A percentile compares a stretch with the other conserved stretches of the same genome.
Conservation (phyloP, 805 yeast genomes). For the Naumovozyma castellii region DNA sequence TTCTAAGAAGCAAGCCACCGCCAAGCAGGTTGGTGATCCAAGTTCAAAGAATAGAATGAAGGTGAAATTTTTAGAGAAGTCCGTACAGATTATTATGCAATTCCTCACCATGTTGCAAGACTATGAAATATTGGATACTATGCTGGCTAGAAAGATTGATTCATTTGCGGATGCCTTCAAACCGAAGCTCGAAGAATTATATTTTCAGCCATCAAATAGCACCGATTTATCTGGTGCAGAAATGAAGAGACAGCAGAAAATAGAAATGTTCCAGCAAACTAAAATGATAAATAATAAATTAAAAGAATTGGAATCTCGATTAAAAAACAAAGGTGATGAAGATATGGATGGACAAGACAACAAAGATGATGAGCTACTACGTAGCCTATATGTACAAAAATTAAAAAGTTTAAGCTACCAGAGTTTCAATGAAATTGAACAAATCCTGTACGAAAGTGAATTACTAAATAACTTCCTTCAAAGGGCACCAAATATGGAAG, state of each 20-base stretch:
- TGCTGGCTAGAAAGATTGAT: constrained; percentile 33
- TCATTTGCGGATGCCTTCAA: constrained; percentile 32
- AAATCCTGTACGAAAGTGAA: constrained; percentile 54
- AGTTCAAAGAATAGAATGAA: constrained; percentile 17
- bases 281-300: constrained; percentile 43
- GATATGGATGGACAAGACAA: constrained; percentile 41
- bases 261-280: constrained; percentile 54
- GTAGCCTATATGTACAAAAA: constrained; percentile 49
- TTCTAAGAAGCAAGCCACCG: constrained; percentile 21
- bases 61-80: constrained; percentile 32
- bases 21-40: constrained; percentile 7
- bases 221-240: constrained; percentile 21
- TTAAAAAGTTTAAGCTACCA: constrained; percentile 43
- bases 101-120: constrained; percentile 38
- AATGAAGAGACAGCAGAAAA: constrained; percentile 59
- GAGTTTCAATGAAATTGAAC: constrained; percentile 48
- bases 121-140: constrained; percentile 35
- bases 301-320: constrained; percentile 29
- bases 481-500: constrained; percentile 11
- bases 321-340: constrained; percentile 28
- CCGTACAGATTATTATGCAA: constrained; percentile 37
- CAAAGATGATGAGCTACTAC: constrained; percentile 56
- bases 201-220: constrained; percentile 11
- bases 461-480: constrained; percentile 40
- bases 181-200: constrained; percentile 32